Base-by-base conservation (phyloP, 139 green algal species). In the Zygnema circumcarinatum region DNA sequence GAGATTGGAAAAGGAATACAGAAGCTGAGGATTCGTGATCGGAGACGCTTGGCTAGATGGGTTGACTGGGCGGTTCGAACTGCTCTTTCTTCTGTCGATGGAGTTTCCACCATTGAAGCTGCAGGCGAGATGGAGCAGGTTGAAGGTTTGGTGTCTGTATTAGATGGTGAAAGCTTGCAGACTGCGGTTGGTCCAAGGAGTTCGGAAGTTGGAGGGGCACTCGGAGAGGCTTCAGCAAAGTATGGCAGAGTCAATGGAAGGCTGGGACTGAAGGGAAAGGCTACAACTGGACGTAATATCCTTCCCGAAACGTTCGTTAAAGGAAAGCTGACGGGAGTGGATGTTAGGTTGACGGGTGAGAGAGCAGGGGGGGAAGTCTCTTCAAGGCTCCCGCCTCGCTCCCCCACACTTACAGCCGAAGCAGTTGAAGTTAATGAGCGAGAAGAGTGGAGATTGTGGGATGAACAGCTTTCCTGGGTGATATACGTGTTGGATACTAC, bases 1-100 rank as follows among this genome's bases (percentile, higher is more conserved):
- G 47, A 25, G 47, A 62, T 62, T 16, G 47, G 47, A 62, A 62
- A 62, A 62, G 47, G 16, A 40, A 78, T 78, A 25, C 35, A 78
- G 16, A 78, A 78, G 74, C 76, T 84, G 54, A 84, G 36, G 16
- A 81, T 84, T 38, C 54, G 76, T 68, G 76, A 84, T 25, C 39
- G 16, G 56, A 3, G 76, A 41, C 53, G 68, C 3, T 11, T 84
- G 54, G 72, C 76, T 41, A 41, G 76, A 11, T 84, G 76, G 76
- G 38, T 84, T 25, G 69, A 78, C 38, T 41, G 69, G 36, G 69
- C 11, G 39, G 69, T 78, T 16, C 36, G 69, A 25, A 25, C 47
- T 25, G 16, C 16, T 7, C 16, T 62, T 7, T 62, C 47, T 62
- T n/a, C n/a, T n/a, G n/a, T n/a, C n/a, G 47, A 25, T 25, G 47